These are phyloP conservation scores for Xeromyces bisporus DNA, from an alignment of 495 filamentous ascomycete genomes.

Conservation along the genomic window DNA sequence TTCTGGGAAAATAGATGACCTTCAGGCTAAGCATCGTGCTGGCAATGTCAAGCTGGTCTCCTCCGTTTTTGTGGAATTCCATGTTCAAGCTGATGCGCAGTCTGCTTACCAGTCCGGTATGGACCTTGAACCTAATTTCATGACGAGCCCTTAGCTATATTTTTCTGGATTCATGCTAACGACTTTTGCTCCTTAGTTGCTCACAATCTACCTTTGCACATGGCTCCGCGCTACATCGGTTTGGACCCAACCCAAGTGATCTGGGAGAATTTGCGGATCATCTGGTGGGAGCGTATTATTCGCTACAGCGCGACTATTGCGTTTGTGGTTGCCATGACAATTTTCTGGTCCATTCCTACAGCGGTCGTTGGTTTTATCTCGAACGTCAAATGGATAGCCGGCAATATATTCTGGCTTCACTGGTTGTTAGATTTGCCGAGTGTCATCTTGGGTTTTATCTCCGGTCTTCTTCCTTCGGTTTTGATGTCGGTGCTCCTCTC, in stretches of 20 bases:
- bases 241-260: constrained; percentile 73
- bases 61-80: constrained; percentile 71
- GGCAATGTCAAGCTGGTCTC: constrained; percentile 48
- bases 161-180: too few species aligned
- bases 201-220: constrained; percentile 79
- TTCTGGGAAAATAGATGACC: constrained; percentile 58
- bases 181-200: constrained; percentile 44
- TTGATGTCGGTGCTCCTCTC: constrained; percentile 77
- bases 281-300: constrained; percentile 72
- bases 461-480: constrained; percentile 67
- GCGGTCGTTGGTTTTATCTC: constrained; percentile 74
- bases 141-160: too few species aligned
- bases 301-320: constrained; percentile 50
- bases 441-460: constrained; percentile 62
- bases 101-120: constrained; percentile 49
- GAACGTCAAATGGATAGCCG: constrained; percentile 55
- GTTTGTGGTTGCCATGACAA: constrained; percentile 61
- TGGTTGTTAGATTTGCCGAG: constrained; percentile 62
- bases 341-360: constrained; percentile 89
- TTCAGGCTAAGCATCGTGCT: constrained; percentile 55
- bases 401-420: constrained; percentile 43
- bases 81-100: constrained; percentile 66
- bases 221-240: constrained; percentile 83
- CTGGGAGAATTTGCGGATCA: constrained; percentile 74
- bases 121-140: background rate